phyloP scores from a whole-genome alignment of 2,329 filamentous ascomycete species.

The Paramyrothecium roridum region DNA sequence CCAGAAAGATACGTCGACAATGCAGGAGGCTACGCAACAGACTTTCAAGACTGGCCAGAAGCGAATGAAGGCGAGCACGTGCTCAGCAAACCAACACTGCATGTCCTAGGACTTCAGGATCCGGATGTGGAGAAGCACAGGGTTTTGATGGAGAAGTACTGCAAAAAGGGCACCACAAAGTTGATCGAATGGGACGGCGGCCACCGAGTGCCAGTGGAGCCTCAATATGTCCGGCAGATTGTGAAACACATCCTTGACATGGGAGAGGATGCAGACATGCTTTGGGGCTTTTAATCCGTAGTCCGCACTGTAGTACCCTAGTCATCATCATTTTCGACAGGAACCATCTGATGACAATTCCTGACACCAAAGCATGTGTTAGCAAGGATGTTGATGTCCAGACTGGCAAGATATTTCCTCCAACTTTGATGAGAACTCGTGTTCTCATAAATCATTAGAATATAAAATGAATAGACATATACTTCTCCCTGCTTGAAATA shows the following conservation, averaged over 20 bases:
- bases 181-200: constrained; percentile 71
- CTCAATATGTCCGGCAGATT: constrained; percentile 54
- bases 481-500: too few species aligned
- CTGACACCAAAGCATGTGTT: too few species aligned
- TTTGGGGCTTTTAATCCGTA: not conserved
- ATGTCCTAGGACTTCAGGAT: constrained; percentile 52
- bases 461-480: too few species aligned
- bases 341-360: too few species aligned
- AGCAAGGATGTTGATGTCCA: too few species aligned
- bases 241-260: constrained; percentile 20
- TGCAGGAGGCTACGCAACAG: constrained; percentile 15
- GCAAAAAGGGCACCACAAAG: constrained; percentile 46
- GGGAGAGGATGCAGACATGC: constrained; percentile 6
- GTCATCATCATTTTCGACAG: too few species aligned
- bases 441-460: too few species aligned
- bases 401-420: too few species aligned
- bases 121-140: constrained; percentile 51
- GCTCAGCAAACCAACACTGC: constrained; percentile 27
- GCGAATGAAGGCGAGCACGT: constrained; percentile 38
- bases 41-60: constrained; percentile 36
- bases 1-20: constrained; percentile 35
- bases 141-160: constrained; percentile 56
- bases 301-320: too few species aligned
- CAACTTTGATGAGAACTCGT: too few species aligned
- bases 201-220: constrained; percentile 69